Evolutionary conservation across 2,329 filamentous ascomycete species (phyloP).

Genomic region (Dothistroma septosporum): DNA sequence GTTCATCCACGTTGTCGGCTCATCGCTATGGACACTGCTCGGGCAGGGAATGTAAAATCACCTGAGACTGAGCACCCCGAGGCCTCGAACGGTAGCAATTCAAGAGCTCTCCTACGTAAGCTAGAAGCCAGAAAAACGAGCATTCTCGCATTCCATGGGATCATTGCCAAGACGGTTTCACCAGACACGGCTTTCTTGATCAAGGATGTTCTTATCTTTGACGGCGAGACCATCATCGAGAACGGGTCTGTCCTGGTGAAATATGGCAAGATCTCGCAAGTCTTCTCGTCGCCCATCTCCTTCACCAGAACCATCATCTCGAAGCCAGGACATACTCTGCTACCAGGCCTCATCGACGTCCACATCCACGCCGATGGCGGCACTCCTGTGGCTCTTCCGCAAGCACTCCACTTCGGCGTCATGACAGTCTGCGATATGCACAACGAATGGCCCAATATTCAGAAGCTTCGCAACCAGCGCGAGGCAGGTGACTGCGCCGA

Average conservation of each 20-base stretch:
- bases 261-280: conserved; percentile 39
- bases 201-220: conserved; percentile 46
- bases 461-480: conserved; percentile 30
- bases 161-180: background rate
- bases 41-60: too few relatives aligned
- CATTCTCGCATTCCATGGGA: background rate
- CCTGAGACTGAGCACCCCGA: too few relatives aligned
- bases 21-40: background rate
- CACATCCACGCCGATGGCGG: conserved; percentile 48
- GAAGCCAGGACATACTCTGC: conserved; percentile 45
- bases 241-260: conserved; percentile 41
- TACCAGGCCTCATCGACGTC: conserved; percentile 51
- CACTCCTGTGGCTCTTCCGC: conserved; percentile 39
- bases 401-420: conserved; percentile 48
- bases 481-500: conserved; percentile 41
- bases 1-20: background rate
- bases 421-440: conserved; percentile 49
- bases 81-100: background rate
- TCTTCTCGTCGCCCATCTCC: conserved; percentile 17
- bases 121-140: too few relatives aligned
- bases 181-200: conserved; percentile 37
- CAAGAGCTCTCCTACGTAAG: background rate
- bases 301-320: conserved; percentile 35
- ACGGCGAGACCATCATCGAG: conserved; percentile 42
- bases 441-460: conserved; percentile 36